phyloP scores from a whole-genome alignment of 148 eudicot genomes.

The Silene conica region DNA sequence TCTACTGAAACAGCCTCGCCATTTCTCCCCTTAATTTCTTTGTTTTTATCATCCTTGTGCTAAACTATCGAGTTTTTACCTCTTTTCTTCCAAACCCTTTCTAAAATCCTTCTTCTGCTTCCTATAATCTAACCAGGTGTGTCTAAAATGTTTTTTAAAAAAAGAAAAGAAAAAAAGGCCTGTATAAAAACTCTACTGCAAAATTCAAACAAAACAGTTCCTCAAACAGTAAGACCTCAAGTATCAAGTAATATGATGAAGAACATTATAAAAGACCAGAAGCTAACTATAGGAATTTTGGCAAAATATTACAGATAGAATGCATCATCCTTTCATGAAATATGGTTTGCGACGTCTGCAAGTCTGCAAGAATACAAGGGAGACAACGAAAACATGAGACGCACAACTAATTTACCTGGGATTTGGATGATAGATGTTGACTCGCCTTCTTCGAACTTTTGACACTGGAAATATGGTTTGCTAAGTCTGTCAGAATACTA shows the following conservation, averaged over 20 bases:
- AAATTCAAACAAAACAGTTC: background rate
- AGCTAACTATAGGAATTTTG: background rate
- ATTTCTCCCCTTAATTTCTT: background rate
- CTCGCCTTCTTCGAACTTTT: conserved; percentile 64
- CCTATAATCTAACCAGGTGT: too few relatives aligned
- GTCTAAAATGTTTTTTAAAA: too few relatives aligned
- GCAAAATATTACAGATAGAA: background rate
- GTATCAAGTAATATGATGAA: background rate
- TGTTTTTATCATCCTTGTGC: background rate
- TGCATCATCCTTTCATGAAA: background rate
- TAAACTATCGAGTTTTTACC: background rate
- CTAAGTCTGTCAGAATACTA: conserved; percentile 55
- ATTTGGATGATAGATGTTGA: conserved; percentile 58
- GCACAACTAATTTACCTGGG: conserved; percentile 44
- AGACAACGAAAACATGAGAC: conserved; percentile 1
- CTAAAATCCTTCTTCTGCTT: background rate
- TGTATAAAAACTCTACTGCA: background rate
- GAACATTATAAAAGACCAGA: background rate
- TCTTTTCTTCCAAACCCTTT: background rate
- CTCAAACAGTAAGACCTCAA: background rate
- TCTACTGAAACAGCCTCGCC: too few relatives aligned
- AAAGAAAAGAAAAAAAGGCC: background rate
- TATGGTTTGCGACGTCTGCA: background rate
- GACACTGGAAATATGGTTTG: conserved; percentile 36
- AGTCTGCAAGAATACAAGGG: background rate